A percentile compares a stretch with the other conserved stretches of the same genome.
Conservation (phyloP, 495 filamentous ascomycete species). For the Talaromyces wortmannii region DNA sequence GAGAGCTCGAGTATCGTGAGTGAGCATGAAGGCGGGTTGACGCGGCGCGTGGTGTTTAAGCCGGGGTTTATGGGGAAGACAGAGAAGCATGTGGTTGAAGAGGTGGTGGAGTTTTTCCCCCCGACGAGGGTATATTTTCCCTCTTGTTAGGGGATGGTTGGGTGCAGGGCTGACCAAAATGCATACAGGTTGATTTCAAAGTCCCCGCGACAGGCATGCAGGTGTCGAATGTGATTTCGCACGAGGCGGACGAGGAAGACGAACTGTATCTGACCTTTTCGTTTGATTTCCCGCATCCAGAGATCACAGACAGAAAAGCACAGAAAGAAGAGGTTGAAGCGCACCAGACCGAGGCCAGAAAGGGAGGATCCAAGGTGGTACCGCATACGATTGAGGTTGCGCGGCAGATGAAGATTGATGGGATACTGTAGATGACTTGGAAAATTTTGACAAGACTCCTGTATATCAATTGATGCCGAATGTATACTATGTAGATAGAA, state of each 20-base stretch:
- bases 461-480: not conserved
- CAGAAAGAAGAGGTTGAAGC: constrained; percentile 7
- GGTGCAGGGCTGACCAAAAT: too few species aligned
- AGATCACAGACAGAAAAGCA: constrained; percentile 4
- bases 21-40: not conserved
- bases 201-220: constrained; percentile 7
- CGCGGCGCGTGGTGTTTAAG: not conserved
- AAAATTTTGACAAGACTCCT: not conserved
- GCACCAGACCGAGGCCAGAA: not conserved
- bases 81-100: constrained; percentile 5
- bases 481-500: not conserved
- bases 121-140: not conserved
- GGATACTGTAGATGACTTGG: not conserved
- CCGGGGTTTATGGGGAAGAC: constrained; percentile 18
- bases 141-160: not conserved
- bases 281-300: constrained; percentile 28
- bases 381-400: not conserved
- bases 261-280: constrained; percentile 35
- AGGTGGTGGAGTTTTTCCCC: not conserved
- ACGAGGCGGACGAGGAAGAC: constrained; percentile 18
- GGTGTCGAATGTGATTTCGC: constrained; percentile 33
- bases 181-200: constrained; percentile 8
- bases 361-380: not conserved
- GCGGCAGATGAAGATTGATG: not conserved
- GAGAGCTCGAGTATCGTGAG: constrained; percentile 13